Percentiles rank a stretch among this genome's conserved stretches.
phyloP scores from a whole-genome alignment of 768 basidiomycete genomes.

The Boletales sp. region DNA sequence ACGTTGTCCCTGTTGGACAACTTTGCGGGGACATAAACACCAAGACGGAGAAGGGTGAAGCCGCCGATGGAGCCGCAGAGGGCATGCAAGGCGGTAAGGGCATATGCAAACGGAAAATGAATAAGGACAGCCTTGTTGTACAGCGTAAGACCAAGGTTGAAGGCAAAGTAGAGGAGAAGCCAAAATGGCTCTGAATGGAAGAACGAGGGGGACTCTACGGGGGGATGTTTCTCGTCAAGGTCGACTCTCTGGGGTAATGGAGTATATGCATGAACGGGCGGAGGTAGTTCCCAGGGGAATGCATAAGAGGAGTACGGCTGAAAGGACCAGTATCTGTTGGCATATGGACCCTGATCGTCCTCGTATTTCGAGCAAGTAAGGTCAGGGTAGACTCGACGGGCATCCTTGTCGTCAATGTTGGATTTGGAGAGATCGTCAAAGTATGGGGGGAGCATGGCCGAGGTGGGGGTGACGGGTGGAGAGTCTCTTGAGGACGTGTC shows the following conservation, averaged over 20 bases:
- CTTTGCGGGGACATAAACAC: conserved; percentile 55
- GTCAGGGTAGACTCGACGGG: conserved; percentile 23
- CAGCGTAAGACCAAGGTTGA: conserved; percentile 89
- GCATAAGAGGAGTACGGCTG: conserved; percentile 7
- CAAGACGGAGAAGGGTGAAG: conserved; percentile 54
- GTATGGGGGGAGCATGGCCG: too few relatives aligned
- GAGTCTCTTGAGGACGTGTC: too few relatives aligned
- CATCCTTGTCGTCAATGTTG: conserved; percentile 17
- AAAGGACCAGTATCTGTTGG: not conserved
- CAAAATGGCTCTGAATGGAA: conserved; percentile 44
- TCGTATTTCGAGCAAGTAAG: conserved; percentile 1
- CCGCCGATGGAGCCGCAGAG: conserved; percentile 83
- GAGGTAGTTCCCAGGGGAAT: conserved; percentile 19
- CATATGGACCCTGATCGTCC: not conserved
- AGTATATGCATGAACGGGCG: conserved; percentile 10
- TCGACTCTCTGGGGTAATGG: not conserved
- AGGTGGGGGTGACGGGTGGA: too few relatives aligned
- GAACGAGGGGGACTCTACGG: conserved; percentile 16
- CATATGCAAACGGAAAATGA: conserved; percentile 93
- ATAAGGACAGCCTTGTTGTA: conserved; percentile 95
- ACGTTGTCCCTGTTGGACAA: conserved; percentile 50
- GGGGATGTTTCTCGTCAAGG: conserved; percentile 3
- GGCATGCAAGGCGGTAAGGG: conserved; percentile 89
- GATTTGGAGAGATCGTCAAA: not conserved
- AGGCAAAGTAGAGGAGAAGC: conserved; percentile 80